phyloP scores from a whole-genome alignment of 129 eudicot genomes.

The Flaveria ramosissima region DNA sequence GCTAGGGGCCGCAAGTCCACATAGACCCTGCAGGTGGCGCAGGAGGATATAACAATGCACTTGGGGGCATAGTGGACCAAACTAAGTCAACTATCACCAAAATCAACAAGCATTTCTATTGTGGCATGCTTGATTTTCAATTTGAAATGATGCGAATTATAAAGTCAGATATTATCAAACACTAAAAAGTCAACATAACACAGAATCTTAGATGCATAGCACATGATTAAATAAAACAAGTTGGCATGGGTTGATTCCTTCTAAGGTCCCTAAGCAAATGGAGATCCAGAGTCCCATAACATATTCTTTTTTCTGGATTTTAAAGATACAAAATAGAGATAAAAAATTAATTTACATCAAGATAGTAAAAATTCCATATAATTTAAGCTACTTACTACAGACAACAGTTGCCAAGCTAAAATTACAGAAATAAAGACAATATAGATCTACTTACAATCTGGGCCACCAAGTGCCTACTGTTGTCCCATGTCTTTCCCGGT shows the following conservation, averaged over 20 bases:
- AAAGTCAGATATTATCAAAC: conserved; percentile 15
- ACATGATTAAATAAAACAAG: conserved; percentile 19
- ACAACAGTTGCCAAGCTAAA: conserved; percentile 27
- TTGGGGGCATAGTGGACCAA: too few species aligned
- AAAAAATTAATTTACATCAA: conserved; percentile 39
- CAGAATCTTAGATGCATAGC: conserved; percentile 22
- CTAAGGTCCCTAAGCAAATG: conserved; percentile 31
- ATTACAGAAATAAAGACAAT: conserved; percentile 15
- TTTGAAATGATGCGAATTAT: conserved; percentile 19
- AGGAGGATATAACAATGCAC: too few species aligned
- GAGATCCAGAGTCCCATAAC: conserved; percentile 37
- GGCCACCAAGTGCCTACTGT: conserved; percentile 26
- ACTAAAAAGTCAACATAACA: conserved; percentile 25
- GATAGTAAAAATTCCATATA: conserved; percentile 31
- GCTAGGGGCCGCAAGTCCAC: too few species aligned
- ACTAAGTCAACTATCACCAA: too few species aligned
- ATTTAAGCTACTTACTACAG: conserved; percentile 35
- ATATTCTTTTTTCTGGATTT: conserved; percentile 24
- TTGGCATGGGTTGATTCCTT: conserved; percentile 35
- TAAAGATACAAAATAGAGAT: conserved; percentile 28
- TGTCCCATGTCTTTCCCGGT: conserved; percentile 57
- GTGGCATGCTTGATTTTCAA: background rate
- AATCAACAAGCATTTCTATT: too few species aligned
- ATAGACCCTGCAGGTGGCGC: too few species aligned
- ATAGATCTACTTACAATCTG: conserved; percentile 26